Base-by-base conservation (phyloP, 352 stramenopile genomes). In the Phytopythium mirpurense region DNA sequence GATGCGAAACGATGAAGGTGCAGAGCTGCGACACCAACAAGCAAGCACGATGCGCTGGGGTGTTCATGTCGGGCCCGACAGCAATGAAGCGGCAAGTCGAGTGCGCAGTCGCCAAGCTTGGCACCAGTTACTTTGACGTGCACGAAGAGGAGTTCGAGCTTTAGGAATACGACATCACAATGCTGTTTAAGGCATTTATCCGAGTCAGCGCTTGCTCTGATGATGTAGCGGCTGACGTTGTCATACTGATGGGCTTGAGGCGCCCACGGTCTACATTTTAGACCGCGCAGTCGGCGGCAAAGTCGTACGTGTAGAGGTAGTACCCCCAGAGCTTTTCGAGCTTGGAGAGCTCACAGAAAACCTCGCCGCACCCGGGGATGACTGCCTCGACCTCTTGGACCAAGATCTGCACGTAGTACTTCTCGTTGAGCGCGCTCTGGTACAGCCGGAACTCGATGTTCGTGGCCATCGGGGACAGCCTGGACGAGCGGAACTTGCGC, bases 401-500 rank as follows among this genome's bases (percentile, higher is more conserved):
- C 50, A 74, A 63, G 42, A 83, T 65, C 29, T 74, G 74, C 19
- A 83, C 67, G 49, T 78, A 78, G 62, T 66, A 74, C 44, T 67
- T 69, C 8, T 63, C 45, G 53, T 80, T 61, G 18, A 59, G 67
- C 34, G 65, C 68, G 42, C 60, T 42, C 26, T 65, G 56, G 59
- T 72, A 86, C 35, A 92, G 46, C 4, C 78, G 75, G 56, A 93
- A 89, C 46, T 84, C 78, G 34, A 92, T 66, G 61, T 92, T 90
- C 18, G 74, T 74, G 3, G 66, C 77, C n/a, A 88, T 88, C 5
- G 82, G 78, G n/a, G 78, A 75, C 3, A 78, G 54, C 32, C 60
- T 53, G 0, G 82, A 84, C 23, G 77, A 75, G 18, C 78, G 75
- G 48, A 88, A 90, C 23, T 60, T 50, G n/a, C 82, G 67, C 1